phyloP scores from a whole-genome alignment of 495 filamentous ascomycete genomes.

The Usnea hakonensis region DNA sequence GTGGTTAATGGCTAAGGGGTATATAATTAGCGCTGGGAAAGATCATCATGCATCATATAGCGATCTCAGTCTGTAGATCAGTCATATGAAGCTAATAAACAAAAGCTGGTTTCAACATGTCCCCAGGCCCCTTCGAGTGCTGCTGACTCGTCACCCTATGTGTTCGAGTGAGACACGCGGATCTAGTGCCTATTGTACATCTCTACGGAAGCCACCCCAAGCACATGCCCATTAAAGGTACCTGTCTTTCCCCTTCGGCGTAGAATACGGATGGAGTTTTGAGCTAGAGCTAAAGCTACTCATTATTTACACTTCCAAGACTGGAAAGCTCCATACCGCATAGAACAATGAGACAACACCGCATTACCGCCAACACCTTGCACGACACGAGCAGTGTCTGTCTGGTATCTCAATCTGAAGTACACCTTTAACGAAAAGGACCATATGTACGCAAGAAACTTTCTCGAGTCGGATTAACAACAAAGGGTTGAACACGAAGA shows the following conservation, averaged over 20 bases:
- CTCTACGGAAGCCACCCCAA: too few relatives aligned
- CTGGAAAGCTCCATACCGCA: neutral
- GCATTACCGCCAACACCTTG: neutral
- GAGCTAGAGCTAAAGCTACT: neutral
- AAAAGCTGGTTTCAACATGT: too few relatives aligned
- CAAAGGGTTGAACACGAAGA: neutral
- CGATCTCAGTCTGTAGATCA: too few relatives aligned
- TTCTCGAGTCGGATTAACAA: too few relatives aligned
- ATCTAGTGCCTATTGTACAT: too few relatives aligned
- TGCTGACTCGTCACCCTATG: too few relatives aligned
- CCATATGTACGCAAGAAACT: neutral
- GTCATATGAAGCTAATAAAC: neutral
- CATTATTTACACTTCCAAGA: neutral
- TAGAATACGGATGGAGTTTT: neutral
- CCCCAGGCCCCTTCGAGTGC: too few relatives aligned
- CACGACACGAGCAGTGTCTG: neutral
- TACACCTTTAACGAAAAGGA: neutral
- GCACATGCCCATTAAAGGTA: too few relatives aligned
- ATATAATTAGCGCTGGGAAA: neutral
- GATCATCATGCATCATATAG: too few relatives aligned
- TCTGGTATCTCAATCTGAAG: neutral
- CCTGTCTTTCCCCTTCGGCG: neutral
- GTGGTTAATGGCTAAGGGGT: slow-evolving; percentile 47
- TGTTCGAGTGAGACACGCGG: too few relatives aligned
- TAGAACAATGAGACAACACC: neutral